Evolutionary conservation across 1,284 basidiomycete genomes (phyloP).

Genomic region (Rhodotorula glutinis): DNA sequence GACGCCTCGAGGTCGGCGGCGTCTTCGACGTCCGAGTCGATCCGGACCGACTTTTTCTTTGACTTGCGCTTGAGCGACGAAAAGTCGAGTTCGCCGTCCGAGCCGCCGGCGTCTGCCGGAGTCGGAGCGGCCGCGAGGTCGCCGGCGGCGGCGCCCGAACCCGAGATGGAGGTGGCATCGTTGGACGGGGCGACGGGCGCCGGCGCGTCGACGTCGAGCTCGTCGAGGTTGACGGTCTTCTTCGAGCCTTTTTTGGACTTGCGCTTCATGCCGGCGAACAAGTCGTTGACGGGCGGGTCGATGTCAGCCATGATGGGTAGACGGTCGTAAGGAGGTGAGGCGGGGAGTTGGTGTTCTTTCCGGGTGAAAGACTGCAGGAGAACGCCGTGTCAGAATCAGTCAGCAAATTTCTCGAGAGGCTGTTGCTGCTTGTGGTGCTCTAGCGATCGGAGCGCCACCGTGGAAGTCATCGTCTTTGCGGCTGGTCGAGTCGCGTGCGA

Average conservation of each 20-base stretch:
- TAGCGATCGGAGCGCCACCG: no score
- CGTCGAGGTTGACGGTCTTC: conserved; percentile 48
- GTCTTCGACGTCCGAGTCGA: conserved; percentile 26
- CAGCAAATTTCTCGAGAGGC: no score
- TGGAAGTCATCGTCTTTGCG: no score
- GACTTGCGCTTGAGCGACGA: conserved; percentile 50
- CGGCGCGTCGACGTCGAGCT: conserved; percentile 51
- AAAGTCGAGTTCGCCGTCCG: conserved; percentile 49
- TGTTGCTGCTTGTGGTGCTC: no score
- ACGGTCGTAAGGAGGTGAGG: no score
- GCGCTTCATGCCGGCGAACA: conserved; percentile 56
- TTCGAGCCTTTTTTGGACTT: conserved; percentile 49
- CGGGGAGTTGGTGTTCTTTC: no score
- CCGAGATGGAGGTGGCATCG: conserved; percentile 11
- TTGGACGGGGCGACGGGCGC: conserved; percentile 13
- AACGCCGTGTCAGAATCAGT: no score
- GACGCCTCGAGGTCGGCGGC: conserved; percentile 18
- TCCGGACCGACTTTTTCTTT: conserved; percentile 49
- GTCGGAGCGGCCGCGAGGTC: conserved; percentile 61
- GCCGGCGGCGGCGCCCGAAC: conserved; percentile 8
- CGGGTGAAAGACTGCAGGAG: no score
- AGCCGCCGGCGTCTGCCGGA: conserved; percentile 52
- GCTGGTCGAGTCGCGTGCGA: no score
- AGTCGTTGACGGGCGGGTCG: conserved; percentile 46
- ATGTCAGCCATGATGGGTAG: conserved; percentile 31